Conservation (phyloP, 345 rosid genomes). For the Trapa bicornis region DNA sequence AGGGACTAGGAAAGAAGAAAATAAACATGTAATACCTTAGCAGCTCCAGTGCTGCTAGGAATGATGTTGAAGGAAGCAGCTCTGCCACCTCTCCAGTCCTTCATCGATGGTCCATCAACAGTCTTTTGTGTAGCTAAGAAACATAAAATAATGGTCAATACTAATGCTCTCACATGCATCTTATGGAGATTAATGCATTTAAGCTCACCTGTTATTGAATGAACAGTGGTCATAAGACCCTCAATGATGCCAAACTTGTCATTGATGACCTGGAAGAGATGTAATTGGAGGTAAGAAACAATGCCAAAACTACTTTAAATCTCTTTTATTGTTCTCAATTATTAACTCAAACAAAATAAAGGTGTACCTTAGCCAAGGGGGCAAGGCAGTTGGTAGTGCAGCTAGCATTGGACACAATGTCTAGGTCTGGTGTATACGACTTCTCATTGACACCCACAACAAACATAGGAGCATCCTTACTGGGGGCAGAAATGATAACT, state of each 20-base stretch:
- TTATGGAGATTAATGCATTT: background rate
- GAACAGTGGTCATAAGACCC: constrained; percentile 77
- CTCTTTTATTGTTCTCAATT: background rate
- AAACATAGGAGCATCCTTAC: constrained; percentile 68
- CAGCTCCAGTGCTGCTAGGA: constrained; percentile 75
- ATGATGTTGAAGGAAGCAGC: constrained; percentile 68
- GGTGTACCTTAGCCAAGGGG: constrained; percentile 49
- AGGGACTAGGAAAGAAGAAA: background rate
- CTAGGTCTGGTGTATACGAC: constrained; percentile 35
- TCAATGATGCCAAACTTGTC: constrained; percentile 56
- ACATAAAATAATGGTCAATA: background rate
- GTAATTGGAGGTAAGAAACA: background rate
- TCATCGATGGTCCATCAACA: constrained; percentile 67
- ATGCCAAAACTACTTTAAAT: background rate
- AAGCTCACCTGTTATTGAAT: constrained; percentile 44
- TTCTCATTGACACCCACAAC: constrained; percentile 62
- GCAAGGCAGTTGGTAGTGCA: constrained; percentile 77
- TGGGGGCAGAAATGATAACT: constrained; percentile 51
- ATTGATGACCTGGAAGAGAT: constrained; percentile 31
- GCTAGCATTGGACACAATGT: constrained; percentile 55
- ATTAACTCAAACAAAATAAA: background rate
- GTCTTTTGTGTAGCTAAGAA: constrained; percentile 53
- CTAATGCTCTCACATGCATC: background rate
- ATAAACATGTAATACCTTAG: constrained; percentile 29
- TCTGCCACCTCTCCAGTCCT: constrained; percentile 74